These are phyloP conservation scores for Candida vartiovaarae DNA, from an alignment of 805 yeast genomes.

Conservation along the genomic window DNA sequence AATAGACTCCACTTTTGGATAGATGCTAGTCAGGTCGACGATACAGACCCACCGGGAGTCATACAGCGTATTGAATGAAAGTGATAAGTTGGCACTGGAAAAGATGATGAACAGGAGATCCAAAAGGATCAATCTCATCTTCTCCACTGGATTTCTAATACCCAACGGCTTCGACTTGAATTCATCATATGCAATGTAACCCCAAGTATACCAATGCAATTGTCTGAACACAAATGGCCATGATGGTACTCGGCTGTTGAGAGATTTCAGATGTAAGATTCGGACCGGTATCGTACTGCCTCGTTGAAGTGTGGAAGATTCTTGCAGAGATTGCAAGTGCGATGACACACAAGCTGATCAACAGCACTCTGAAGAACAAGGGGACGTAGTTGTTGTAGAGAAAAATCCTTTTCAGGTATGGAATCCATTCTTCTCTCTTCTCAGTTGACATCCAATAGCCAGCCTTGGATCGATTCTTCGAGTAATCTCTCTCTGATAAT, in stretches of 20 bases:
- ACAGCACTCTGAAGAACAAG: constrained; percentile 57
- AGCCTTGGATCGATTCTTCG: constrained; percentile 46
- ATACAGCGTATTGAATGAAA: constrained; percentile 76
- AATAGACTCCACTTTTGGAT: constrained; percentile 39
- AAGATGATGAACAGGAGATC: constrained; percentile 86
- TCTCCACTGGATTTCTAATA: constrained; percentile 74
- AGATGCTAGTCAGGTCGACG: constrained; percentile 13
- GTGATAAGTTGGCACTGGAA: constrained; percentile 78
- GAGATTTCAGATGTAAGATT: constrained; percentile 29
- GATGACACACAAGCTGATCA: constrained; percentile 49
- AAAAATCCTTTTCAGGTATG: constrained; percentile 50
- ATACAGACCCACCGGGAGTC: constrained; percentile 80
- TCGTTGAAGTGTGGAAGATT: constrained; percentile 38
- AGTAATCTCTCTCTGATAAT: constrained; percentile 18
- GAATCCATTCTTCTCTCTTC: constrained; percentile 56
- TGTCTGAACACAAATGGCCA: constrained; percentile 84
- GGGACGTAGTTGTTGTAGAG: constrained; percentile 79
- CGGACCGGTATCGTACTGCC: constrained; percentile 9
- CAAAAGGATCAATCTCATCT: constrained; percentile 71
- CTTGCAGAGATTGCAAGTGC: constrained; percentile 70
- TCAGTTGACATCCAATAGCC: constrained; percentile 64
- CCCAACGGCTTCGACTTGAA: constrained; percentile 91
- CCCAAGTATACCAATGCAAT: constrained; percentile 69
- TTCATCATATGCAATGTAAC: constrained; percentile 86
- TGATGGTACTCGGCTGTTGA: constrained; percentile 85